Evolutionary conservation across 495 filamentous ascomycete species (phyloP).

Genomic region (Penicillium canescens): DNA sequence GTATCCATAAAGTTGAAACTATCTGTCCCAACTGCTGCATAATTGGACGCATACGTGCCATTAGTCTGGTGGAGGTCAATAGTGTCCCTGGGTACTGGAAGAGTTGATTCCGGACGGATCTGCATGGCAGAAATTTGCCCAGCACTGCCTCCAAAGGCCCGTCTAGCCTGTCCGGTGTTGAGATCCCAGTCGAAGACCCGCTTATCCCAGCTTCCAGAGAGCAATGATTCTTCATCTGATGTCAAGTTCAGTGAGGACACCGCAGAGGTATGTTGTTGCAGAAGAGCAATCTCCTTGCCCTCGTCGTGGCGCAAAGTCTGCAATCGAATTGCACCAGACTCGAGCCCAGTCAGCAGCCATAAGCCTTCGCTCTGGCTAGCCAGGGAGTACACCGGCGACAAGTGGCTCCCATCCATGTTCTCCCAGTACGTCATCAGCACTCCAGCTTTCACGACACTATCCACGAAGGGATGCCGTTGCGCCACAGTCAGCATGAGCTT

Average conservation of each 20-base stretch:
- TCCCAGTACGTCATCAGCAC: constrained; percentile 96
- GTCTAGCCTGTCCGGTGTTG: constrained; percentile 76
- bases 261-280: constrained; percentile 86
- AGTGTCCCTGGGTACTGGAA: constrained; percentile 73
- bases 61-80: constrained; percentile 55
- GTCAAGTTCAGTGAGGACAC: constrained; percentile 85
- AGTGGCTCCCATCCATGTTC: constrained; percentile 60
- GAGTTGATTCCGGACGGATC: constrained; percentile 72
- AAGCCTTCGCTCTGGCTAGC: constrained; percentile 86
- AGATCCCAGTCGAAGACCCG: constrained; percentile 92
- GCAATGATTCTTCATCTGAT: constrained; percentile 79
- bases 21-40: constrained; percentile 43
- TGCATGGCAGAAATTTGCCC: constrained; percentile 88
- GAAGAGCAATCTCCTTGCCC: constrained; percentile 77
- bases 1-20: constrained; percentile 48
- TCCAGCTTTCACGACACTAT: constrained; percentile 93
- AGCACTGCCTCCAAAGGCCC: constrained; percentile 72
- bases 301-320: constrained; percentile 95
- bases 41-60: constrained; percentile 68
- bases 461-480: constrained; percentile 95
- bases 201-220: constrained; percentile 98
- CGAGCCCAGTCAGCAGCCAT: constrained; percentile 87
- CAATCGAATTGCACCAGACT: constrained; percentile 89
- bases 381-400: constrained; percentile 91
- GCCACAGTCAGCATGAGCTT: constrained; percentile 93